phyloP scores from a whole-genome alignment of 129 eudicot genomes.

The Dittrichia graveolens region DNA sequence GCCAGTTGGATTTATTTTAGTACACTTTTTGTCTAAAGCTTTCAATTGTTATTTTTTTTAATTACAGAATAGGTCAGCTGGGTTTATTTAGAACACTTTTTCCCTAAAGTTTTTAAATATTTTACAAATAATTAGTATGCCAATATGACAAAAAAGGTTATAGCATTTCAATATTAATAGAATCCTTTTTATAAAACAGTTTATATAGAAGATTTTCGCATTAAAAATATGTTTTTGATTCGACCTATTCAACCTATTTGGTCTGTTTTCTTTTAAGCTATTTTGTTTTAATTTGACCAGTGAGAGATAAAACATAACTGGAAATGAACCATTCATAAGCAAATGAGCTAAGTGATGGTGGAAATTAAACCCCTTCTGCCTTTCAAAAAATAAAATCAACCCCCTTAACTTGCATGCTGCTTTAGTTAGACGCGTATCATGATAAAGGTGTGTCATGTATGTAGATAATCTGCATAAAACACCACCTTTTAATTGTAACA shows the following conservation, averaged over 20 bases:
- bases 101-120: neutral
- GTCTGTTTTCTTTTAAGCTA: neutral
- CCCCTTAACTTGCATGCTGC: neutral
- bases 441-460: neutral
- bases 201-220: neutral
- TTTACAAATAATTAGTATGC: neutral
- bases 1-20: too few relatives aligned
- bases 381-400: neutral
- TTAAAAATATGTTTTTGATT: neutral
- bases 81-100: too few relatives aligned
- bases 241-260: neutral
- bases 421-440: neutral
- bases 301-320: neutral
- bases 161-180: neutral
- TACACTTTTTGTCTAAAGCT: too few relatives aligned
- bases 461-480: neutral
- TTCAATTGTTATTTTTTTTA: too few relatives aligned
- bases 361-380: neutral
- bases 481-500: constrained; percentile 2
- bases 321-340: neutral
- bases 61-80: too few relatives aligned
- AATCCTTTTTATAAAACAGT: neutral
- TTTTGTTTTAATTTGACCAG: neutral
- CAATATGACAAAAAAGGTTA: neutral
- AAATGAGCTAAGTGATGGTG: neutral